Conservation (phyloP, 495 filamentous ascomycete genomes). For the Talaromyces ruber region DNA sequence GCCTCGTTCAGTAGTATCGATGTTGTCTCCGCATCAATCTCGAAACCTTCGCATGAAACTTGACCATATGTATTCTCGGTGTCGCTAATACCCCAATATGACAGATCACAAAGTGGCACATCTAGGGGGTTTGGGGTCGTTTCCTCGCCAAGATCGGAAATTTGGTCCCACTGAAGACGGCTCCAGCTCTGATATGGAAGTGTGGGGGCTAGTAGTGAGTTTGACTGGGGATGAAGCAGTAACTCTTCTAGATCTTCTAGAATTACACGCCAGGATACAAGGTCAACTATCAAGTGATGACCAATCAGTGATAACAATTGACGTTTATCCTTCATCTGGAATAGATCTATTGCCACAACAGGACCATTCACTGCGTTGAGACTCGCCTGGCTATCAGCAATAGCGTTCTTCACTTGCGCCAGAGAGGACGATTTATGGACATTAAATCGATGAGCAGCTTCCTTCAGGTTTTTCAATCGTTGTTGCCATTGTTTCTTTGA, state of each 20-base stretch:
- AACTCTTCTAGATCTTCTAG: slow-evolving; percentile 59
- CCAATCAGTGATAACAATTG: slow-evolving; percentile 54
- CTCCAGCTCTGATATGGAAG: slow-evolving; percentile 62
- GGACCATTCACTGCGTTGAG: slow-evolving; percentile 38
- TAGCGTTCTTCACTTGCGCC: slow-evolving; percentile 19
- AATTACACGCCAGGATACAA: slow-evolving; percentile 63
- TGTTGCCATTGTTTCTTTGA: slow-evolving; percentile 22
- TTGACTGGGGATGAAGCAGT: slow-evolving; percentile 34
- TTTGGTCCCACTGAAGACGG: slow-evolving; percentile 33
- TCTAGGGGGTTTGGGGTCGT: slow-evolving; percentile 17
- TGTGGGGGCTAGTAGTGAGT: slow-evolving; percentile 21
- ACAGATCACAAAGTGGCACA: slow-evolving; percentile 24
- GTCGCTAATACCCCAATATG: slow-evolving; percentile 46
- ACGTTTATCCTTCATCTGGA: slow-evolving; percentile 35
- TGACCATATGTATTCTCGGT: slow-evolving; percentile 39
- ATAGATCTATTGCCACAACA: slow-evolving; percentile 34
- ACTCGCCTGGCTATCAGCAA: slow-evolving; percentile 30
- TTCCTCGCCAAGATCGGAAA: slow-evolving; percentile 11
- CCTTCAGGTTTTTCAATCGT: slow-evolving; percentile 26
- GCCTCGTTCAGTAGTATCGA: slow-evolving; percentile 32
- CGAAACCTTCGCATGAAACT: slow-evolving; percentile 33
- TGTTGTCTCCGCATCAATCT: slow-evolving; percentile 36
- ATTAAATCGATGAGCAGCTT: slow-evolving; percentile 28
- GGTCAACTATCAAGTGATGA: slow-evolving; percentile 62
- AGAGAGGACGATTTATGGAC: slow-evolving; percentile 14